Base-by-base conservation (phyloP, 2,329 filamentous ascomycete genomes). In the Diaporthe humulicola region DNA sequence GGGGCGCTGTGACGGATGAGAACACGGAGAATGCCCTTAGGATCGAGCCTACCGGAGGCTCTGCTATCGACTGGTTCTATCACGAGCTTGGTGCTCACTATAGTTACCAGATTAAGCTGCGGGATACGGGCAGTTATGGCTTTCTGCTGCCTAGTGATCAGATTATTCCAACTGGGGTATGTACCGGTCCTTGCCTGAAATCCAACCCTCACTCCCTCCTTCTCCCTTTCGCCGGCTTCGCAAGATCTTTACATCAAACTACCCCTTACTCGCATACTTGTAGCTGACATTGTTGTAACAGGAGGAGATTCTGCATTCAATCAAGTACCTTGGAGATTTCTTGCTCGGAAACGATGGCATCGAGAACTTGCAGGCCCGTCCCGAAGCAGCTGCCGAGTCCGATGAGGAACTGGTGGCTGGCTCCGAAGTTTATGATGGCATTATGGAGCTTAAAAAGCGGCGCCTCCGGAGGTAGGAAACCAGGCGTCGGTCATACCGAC, bases 11-110 rank as follows among this genome's bases (percentile, higher is more conserved):
- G 78, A 81, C 79, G 79, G 78, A 80, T 36, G 60, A n/a, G 19
- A 40, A 66, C 4, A 14, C 64, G 12, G 66, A 42, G 22, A 42
- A 52, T 28, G 66, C 61, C 54, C 78, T 81, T 4, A 87, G 91
- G 52, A 90, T 96, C 76, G 94, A 97, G 81, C 90, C 90, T 0
- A 91, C 93, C 4, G 96, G 96, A 52, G 96, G 96, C 3, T 96
- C 94, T 66, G 95, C 94, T 1, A 91, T 98, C 56, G 97, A 98
- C 84, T 98, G 94, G 92, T 98, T 99, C 84, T 98, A 98, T 82
- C 94, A 98, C 79, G 93, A 97, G 79, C 85, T 98, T 76, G 87
- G 89, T 61, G 94, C 96, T 25, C 92, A 91, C 77, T 98, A 95
- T 82, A 94, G 95, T 74, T 98, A 97, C 82, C 97, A 98, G 87